Percentiles rank a stretch among this genome's conserved stretches.
Evolutionary conservation across 2,329 filamentous ascomycete genomes (phyloP).

Genomic region (Cryphonectria carpinicola): DNA sequence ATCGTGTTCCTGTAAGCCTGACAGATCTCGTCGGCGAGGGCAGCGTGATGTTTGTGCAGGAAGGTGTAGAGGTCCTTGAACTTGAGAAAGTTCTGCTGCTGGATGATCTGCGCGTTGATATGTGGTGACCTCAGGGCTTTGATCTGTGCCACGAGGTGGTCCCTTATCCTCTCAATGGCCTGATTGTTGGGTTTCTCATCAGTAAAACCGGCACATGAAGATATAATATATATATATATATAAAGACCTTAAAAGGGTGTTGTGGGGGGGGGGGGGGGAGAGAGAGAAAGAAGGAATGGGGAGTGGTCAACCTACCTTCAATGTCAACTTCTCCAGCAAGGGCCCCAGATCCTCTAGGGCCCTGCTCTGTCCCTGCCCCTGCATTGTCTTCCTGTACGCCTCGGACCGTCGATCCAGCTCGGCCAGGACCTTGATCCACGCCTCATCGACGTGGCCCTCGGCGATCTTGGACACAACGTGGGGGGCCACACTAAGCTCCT

Average conservation of each 20-base stretch:
- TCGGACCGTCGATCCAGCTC: constrained; percentile 82
- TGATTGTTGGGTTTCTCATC: constrained; percentile 37
- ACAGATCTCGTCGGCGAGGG: constrained; percentile 86
- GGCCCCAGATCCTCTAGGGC: constrained; percentile 84
- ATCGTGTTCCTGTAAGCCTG: constrained; percentile 98
- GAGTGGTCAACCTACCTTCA: constrained; percentile 63
- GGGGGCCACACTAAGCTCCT: constrained; percentile 89
- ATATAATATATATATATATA: too few relatives aligned
- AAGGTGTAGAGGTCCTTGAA: constrained; percentile 91
- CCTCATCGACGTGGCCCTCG: constrained; percentile 87
- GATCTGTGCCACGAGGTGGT: constrained; percentile 92
- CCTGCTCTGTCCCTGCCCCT: constrained; percentile 67
- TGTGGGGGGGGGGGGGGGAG: too few relatives aligned
- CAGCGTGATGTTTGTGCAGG: constrained; percentile 77
- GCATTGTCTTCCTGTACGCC: constrained; percentile 69
- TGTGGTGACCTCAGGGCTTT: constrained; percentile 92
- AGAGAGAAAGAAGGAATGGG: not conserved
- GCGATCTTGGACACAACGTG: constrained; percentile 81
- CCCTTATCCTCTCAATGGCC: constrained; percentile 91
- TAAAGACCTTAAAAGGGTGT: too few relatives aligned
- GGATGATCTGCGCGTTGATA: constrained; percentile 96
- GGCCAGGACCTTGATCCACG: constrained; percentile 80
- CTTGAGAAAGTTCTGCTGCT: constrained; percentile 86
- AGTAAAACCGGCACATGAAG: not conserved
- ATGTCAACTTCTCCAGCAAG: constrained; percentile 79